Base-by-base conservation (phyloP, 495 filamentous ascomycete genomes). In the Antarctomyces pellizariae region DNA sequence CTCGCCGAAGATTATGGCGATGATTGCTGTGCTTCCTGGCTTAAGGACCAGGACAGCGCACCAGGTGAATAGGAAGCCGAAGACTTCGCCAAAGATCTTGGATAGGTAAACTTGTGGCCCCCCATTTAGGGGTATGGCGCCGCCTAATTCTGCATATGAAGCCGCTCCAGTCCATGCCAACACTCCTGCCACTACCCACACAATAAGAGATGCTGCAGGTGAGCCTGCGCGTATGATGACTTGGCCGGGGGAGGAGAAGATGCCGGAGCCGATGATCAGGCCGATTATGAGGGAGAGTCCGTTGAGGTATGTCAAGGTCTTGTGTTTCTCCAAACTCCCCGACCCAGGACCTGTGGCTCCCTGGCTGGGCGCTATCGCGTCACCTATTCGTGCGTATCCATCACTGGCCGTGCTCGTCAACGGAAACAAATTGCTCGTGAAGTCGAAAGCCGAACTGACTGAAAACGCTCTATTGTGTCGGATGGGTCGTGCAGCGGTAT, bases 1-100 rank as follows among this genome's bases (percentile, higher is more conserved):
- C 47, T 97, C 86, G 14, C 89, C 86, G 51, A 92, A 93, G 34
- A 97, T 95, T 29, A 97, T 92, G 15, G 83, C 66, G 30, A 95
- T 79, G 45, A 97, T 97, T 14, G 86, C 86, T 4, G 82, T 68
- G 8, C 75, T 74, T 1, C 86, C 86, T 4, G 86, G 86, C 48
- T 92, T 95, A 13, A 95, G 51, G 7, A 97, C 86, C 16, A 83
- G 67, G 0, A 95, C 82, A 0, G 89, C 82, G 26, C 76, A 79
- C 86, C 86, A 97, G 6, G 78, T 83, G 48, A 90, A 97, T 12
- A 93, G 54, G 38, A 97, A 97, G 1, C 84, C 83, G 4, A 69
- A 59, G 32, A 86, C 47, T 49, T 95, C 89, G 11, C 84, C 86
- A 49, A 91, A 92, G 33, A 92, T 95, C 49, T 95, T 92, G 20